Percentiles rank a stretch among this genome's conserved stretches.
phyloP scores from a whole-genome alignment of 768 basidiomycete genomes.

The Amylocystis lapponica region DNA sequence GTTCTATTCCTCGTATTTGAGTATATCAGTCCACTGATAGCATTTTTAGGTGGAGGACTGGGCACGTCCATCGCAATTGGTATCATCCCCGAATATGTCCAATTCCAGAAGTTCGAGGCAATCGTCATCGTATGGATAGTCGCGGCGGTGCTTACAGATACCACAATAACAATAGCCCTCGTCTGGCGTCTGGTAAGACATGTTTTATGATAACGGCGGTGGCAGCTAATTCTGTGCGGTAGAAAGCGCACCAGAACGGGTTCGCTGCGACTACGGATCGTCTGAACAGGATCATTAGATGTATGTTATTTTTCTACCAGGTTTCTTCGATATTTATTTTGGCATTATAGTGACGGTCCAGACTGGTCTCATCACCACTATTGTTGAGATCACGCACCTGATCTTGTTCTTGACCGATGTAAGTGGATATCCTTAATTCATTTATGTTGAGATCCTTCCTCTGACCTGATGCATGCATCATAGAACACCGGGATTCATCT shows the following conservation, averaged over 20 bases:
- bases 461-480: not conserved
- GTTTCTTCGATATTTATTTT: not conserved
- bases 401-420: conserved; percentile 21
- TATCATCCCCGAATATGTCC: conserved; percentile 16
- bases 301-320: conserved; percentile 11
- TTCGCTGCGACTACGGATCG: conserved; percentile 31
- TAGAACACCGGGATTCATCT: conserved; percentile 14
- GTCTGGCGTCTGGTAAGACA: conserved; percentile 31
- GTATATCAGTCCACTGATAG: not conserved
- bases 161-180: conserved; percentile 33
- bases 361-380: conserved; percentile 25
- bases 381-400: conserved; percentile 24
- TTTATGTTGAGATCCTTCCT: not conserved
- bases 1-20: not conserved
- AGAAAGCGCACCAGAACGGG: conserved; percentile 34
- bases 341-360: conserved; percentile 25
- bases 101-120: conserved; percentile 21
- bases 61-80: conserved; percentile 10
- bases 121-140: conserved; percentile 32
- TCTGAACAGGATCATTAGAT: conserved; percentile 33
- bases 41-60: conserved; percentile 1
- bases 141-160: conserved; percentile 27
- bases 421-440: not conserved
- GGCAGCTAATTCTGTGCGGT: not conserved
- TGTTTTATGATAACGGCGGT: not conserved